A percentile compares a stretch with the other conserved stretches of the same genome.
Conservation (phyloP, 2,329 filamentous ascomycete species). For the Tolypocladium pustulatum region DNA sequence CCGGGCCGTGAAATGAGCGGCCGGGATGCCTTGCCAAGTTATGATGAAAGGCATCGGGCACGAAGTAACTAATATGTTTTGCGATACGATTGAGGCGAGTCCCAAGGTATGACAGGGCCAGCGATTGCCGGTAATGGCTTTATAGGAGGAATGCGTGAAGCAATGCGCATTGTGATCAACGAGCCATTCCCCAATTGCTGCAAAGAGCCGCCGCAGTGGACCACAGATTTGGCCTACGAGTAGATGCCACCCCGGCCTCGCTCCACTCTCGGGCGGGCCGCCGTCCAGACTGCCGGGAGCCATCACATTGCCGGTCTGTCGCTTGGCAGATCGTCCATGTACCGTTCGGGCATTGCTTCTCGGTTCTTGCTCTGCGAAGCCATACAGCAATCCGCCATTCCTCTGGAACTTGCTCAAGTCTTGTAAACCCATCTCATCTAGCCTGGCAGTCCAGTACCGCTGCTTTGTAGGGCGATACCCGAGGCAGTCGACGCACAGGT, state of each 20-base stretch:
- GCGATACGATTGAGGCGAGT: not conserved
- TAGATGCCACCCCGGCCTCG: not conserved
- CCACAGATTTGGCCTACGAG: not conserved
- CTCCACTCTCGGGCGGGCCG: not conserved
- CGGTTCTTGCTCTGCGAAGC: slow-evolving; percentile 7
- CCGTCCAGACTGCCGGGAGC: not conserved
- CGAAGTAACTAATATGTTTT: too few relatives aligned
- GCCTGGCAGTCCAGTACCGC: slow-evolving; percentile 9
- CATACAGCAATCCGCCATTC: slow-evolving; percentile 5
- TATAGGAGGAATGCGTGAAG: too few relatives aligned
- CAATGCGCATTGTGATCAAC: too few relatives aligned
- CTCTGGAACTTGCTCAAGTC: slow-evolving; percentile 4
- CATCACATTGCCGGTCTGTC: not conserved
- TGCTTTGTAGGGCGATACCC: slow-evolving; percentile 10
- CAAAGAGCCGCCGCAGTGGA: not conserved
- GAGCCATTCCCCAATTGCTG: not conserved
- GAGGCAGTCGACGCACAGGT: slow-evolving; percentile 13
- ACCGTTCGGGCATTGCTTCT: slow-evolving; percentile 11
- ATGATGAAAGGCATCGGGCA: not conserved
- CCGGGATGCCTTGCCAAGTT: not conserved
- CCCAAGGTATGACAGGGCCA: not conserved
- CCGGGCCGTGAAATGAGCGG: not conserved
- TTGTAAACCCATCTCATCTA: not conserved
- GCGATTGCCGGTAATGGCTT: not conserved
- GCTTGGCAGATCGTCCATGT: not conserved